Percentiles rank a stretch among this genome's conserved stretches.
These are phyloP conservation scores for Septoria petroselini DNA, from an alignment of 2,329 filamentous ascomycete species.

Conservation along the genomic window DNA sequence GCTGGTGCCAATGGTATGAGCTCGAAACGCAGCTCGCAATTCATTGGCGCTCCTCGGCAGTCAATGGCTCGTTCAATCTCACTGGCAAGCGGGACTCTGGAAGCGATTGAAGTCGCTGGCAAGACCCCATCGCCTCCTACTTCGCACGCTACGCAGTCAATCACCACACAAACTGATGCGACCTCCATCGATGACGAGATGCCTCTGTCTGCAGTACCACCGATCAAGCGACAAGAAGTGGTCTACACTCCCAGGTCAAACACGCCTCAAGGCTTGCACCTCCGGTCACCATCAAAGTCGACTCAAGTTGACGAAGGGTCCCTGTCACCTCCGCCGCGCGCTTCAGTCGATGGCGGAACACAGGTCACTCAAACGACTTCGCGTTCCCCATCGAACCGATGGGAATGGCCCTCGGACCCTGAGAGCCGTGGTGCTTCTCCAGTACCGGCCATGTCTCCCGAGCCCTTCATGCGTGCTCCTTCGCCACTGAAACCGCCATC, in stretches of 20 bases:
- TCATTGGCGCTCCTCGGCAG: slow-evolving; percentile 4
- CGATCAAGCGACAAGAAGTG: slow-evolving; percentile 16
- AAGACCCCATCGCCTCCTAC: slow-evolving; percentile 19
- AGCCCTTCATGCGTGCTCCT: slow-evolving; percentile 8
- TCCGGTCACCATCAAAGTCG: slow-evolving; percentile 15
- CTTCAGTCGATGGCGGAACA: slow-evolving; percentile 12
- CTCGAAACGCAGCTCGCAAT: slow-evolving; percentile 16
- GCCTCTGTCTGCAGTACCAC: slow-evolving; percentile 1
- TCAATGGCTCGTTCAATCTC: slow-evolving; percentile 13
- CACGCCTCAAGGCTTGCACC: slow-evolving; percentile 6
- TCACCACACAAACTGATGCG: slow-evolving; percentile 16
- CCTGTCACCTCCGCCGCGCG: slow-evolving; percentile 11
- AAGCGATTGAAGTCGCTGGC: slow-evolving; percentile 17
- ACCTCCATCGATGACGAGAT: slow-evolving; percentile 11
- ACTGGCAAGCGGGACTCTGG: slow-evolving; percentile 15
- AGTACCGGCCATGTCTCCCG: neutral
- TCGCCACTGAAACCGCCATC: slow-evolving; percentile 3
- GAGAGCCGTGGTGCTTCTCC: slow-evolving; percentile 2
- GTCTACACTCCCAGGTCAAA: slow-evolving; percentile 14
- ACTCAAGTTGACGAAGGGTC: slow-evolving; percentile 14
- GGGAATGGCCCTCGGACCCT: slow-evolving; percentile 10
- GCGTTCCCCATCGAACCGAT: slow-evolving; percentile 4
- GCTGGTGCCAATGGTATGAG: neutral
- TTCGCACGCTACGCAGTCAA: slow-evolving; percentile 16
- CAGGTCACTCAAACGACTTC: slow-evolving; percentile 8